Evolutionary conservation across 306 rosid genomes (phyloP).

Genomic region (Carpinus fangiana): DNA sequence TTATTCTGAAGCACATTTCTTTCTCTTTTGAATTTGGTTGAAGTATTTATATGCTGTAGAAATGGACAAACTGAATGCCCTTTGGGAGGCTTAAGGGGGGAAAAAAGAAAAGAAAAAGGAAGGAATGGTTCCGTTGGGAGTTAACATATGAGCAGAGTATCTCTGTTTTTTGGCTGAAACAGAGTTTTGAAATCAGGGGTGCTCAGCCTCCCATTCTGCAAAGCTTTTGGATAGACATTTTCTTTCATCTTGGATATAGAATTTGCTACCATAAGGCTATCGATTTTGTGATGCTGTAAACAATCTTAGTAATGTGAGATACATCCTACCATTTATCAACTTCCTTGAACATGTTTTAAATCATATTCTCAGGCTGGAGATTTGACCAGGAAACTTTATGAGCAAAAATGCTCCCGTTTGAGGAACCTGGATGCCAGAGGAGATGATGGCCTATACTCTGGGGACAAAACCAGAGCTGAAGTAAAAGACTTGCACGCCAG

Average conservation of each 20-base stretch:
- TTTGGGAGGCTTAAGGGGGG: background rate
- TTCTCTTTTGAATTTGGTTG: too few relatives aligned
- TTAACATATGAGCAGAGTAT: too few relatives aligned
- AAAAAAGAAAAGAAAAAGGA: background rate
- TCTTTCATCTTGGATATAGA: background rate
- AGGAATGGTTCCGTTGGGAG: too few relatives aligned
- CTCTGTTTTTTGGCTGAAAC: too few relatives aligned
- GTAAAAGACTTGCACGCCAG: slow-evolving; percentile 81
- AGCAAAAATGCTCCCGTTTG: slow-evolving; percentile 64
- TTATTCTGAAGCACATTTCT: too few relatives aligned
- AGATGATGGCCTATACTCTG: slow-evolving; percentile 43
- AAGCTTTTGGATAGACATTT: background rate
- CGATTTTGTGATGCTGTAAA: background rate
- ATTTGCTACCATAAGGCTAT: background rate
- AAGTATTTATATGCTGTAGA: too few relatives aligned
- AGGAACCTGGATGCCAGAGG: slow-evolving; percentile 64
- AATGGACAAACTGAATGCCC: too few relatives aligned
- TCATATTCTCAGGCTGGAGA: slow-evolving; percentile 68
- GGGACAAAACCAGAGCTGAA: slow-evolving; percentile 71
- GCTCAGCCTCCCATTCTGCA: too few relatives aligned
- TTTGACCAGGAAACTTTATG: slow-evolving; percentile 63
- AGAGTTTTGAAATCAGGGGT: too few relatives aligned
- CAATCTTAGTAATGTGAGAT: background rate
- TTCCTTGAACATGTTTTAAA: background rate
- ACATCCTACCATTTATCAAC: background rate